Percentiles rank a stretch among this genome's conserved stretches.
phyloP scores from a whole-genome alignment of 768 basidiomycete species.

The Leccinum rimulosum region DNA sequence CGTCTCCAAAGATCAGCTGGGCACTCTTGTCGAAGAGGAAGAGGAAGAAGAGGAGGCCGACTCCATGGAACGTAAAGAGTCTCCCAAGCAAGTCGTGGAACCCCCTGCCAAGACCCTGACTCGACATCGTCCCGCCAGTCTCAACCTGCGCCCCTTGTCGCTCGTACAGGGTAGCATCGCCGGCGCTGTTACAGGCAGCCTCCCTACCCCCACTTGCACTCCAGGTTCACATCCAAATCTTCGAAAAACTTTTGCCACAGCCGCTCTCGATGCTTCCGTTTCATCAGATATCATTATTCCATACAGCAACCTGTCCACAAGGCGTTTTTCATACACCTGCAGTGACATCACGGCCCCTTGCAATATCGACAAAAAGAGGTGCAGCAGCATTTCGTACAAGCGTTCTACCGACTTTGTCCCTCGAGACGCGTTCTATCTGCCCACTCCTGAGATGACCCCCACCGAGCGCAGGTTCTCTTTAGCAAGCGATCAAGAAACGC shows the following conservation, averaged over 20 bases:
- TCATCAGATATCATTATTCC: conserved; percentile 12
- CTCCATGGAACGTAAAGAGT: conserved; percentile 7
- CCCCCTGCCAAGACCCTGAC: conserved; percentile 38
- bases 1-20: conserved; percentile 71
- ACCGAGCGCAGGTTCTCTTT: conserved; percentile 46
- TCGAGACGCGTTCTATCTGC: conserved; percentile 47
- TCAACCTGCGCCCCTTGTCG: conserved; percentile 69
- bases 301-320: conserved; percentile 15
- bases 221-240: conserved; percentile 45
- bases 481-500: conserved; percentile 19
- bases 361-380: conserved; percentile 38
- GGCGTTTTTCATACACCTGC: conserved; percentile 27
- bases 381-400: conserved; percentile 79
- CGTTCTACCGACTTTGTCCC: conserved; percentile 38
- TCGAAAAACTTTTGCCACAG: conserved; percentile 31
- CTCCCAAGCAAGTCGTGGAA: conserved; percentile 28
- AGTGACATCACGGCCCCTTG: conserved; percentile 24
- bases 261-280: conserved; percentile 24
- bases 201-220: conserved; percentile 56
- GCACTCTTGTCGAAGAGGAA: conserved; percentile 81
- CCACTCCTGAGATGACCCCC: conserved; percentile 76
- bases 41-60: conserved; percentile 80
- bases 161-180: conserved; percentile 55
- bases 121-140: conserved; percentile 64
- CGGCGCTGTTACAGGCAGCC: conserved; percentile 32